These are phyloP conservation scores for Berkeleyomyces basicola DNA, from an alignment of 2,329 filamentous ascomycete genomes.

Conservation along the genomic window DNA sequence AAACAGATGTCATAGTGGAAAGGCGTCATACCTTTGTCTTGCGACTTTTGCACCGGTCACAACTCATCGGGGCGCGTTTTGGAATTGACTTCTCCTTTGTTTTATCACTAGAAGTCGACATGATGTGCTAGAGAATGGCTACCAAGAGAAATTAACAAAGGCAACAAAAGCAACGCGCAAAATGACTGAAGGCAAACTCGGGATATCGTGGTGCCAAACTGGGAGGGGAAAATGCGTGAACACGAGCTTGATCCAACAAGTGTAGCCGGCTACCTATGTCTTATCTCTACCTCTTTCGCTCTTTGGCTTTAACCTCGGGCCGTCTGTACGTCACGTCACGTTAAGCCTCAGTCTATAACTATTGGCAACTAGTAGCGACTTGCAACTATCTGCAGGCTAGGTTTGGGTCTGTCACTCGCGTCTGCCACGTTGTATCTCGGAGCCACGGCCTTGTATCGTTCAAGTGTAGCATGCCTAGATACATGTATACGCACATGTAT, in stretches of 20 bases:
- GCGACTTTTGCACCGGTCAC: conserved; percentile 19
- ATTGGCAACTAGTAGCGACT: background rate
- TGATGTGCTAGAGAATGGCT: background rate
- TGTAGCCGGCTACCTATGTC: background rate
- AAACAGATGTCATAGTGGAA: conserved; percentile 12
- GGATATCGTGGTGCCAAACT: background rate
- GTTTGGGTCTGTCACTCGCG: background rate
- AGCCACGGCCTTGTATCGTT: background rate
- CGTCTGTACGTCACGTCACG: background rate
- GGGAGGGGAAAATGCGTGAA: background rate
- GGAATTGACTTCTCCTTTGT: conserved; percentile 12
- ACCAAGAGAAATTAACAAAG: background rate
- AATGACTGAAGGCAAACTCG: background rate
- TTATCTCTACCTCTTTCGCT: background rate
- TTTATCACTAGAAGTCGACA: background rate
- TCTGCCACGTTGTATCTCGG: background rate
- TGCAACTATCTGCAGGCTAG: background rate
- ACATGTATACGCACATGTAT: too few species aligned
- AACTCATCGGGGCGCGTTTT: conserved; percentile 19
- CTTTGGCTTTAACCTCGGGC: background rate
- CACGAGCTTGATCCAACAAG: background rate
- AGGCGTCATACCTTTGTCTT: conserved; percentile 18
- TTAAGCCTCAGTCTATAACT: background rate
- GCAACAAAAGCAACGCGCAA: background rate
- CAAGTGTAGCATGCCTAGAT: background rate